These are phyloP conservation scores for Drechslerella dactyloides DNA, from an alignment of 2,329 filamentous ascomycete genomes.

Conservation along the genomic window DNA sequence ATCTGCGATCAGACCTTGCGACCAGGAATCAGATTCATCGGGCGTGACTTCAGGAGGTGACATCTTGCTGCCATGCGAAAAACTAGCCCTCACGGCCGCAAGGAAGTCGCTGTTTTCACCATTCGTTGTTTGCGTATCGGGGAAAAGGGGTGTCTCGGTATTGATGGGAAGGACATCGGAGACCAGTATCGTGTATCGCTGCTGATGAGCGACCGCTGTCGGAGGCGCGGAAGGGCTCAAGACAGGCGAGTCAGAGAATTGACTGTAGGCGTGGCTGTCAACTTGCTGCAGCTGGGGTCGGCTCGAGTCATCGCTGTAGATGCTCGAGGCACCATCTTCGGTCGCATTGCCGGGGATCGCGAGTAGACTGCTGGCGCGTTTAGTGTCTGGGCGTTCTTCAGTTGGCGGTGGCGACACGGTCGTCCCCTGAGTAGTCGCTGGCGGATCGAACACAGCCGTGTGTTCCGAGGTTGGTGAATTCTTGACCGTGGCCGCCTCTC, in stretches of 20 bases:
- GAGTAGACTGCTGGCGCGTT: conserved; percentile 15
- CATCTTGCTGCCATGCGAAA: conserved; percentile 14
- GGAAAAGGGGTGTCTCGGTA: not conserved
- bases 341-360: not conserved
- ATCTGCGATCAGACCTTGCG: conserved; percentile 40
- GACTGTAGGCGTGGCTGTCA: conserved; percentile 27
- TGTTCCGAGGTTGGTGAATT: conserved; percentile 20
- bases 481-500: conserved; percentile 19
- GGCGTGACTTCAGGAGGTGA: conserved; percentile 17
- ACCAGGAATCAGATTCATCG: conserved; percentile 34
- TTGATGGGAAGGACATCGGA: conserved; percentile 32
- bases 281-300: conserved; percentile 27
- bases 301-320: conserved; percentile 41
- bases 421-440: conserved; percentile 5
- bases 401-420: conserved; percentile 1
- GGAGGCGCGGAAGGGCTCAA: conserved; percentile 6
- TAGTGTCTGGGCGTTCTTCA: conserved; percentile 6
- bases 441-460: conserved; percentile 15
- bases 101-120: conserved; percentile 28
- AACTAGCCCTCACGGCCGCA: conserved; percentile 19
- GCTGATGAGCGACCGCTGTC: conserved; percentile 24
- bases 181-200: conserved; percentile 26
- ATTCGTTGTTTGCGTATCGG: not conserved
- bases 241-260: conserved; percentile 11
- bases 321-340: conserved; percentile 30